Conservation (phyloP, 352 stramenopile species). For the Aphanomyces invadans region DNA sequence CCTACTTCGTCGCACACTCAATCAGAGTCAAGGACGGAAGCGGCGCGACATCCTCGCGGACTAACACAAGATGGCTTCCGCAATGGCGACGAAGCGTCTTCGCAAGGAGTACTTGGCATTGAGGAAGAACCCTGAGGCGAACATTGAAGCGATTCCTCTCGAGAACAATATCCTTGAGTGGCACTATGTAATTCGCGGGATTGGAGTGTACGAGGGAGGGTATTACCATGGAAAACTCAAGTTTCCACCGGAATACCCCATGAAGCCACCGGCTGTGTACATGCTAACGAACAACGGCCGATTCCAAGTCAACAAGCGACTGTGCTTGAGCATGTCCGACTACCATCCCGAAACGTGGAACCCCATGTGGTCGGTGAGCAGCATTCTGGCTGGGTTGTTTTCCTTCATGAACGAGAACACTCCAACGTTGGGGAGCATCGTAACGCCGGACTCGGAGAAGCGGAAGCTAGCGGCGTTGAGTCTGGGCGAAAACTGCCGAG, state of each 20-base stretch:
- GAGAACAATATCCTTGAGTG: conserved; percentile 94
- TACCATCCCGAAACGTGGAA: conserved; percentile 96
- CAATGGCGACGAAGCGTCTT: conserved; percentile 84
- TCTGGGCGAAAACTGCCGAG: conserved; percentile 73
- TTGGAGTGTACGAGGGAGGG: conserved; percentile 75
- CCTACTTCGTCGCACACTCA: no score
- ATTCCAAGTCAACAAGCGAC: conserved; percentile 90
- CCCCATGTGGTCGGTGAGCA: conserved; percentile 93
- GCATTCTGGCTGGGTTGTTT: conserved; percentile 93
- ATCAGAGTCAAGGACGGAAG: no score
- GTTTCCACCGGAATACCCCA: conserved; percentile 92
- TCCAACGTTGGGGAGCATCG: conserved; percentile 84
- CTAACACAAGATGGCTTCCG: conserved; percentile 51
- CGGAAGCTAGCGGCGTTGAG: conserved; percentile 71
- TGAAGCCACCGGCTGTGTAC: conserved; percentile 93
- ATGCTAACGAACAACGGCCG: conserved; percentile 93
- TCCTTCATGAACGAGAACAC: conserved; percentile 85
- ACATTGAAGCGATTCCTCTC: conserved; percentile 84
- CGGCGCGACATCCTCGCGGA: background rate
- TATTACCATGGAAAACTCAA: conserved; percentile 89
- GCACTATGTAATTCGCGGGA: conserved; percentile 91
- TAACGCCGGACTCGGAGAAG: conserved; percentile 78
- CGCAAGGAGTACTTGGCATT: conserved; percentile 90
- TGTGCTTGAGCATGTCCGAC: conserved; percentile 94
- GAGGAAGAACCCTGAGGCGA: conserved; percentile 83